phyloP scores from a whole-genome alignment of 1,284 basidiomycete genomes.

The Moesziomyces globuligerus region DNA sequence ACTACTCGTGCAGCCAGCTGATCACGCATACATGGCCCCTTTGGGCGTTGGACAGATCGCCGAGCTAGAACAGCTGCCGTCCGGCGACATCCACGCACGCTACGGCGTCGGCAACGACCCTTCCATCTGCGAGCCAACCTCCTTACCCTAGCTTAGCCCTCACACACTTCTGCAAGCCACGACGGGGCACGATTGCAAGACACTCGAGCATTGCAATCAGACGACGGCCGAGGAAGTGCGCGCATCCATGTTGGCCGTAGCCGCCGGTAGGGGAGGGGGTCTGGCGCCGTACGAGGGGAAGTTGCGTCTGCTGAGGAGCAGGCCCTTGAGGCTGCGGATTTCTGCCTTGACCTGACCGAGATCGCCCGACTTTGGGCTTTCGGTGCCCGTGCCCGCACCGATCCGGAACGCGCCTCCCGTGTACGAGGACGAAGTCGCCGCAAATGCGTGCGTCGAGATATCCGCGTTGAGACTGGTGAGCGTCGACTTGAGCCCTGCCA shows the following conservation, averaged over 20 bases:
- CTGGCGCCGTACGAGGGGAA: conserved; percentile 49
- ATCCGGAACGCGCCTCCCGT: conserved; percentile 16
- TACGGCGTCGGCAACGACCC: conserved; percentile 22
- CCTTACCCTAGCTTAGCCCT: too few species aligned
- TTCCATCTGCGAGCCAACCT: too few species aligned
- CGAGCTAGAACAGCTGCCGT: conserved; percentile 36
- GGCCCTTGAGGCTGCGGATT: conserved; percentile 61
- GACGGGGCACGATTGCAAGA: too few species aligned
- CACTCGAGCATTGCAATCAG: conserved; percentile 9
- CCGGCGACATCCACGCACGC: conserved; percentile 21
- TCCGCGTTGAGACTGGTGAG: conserved; percentile 41
- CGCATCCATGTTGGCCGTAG: neutral
- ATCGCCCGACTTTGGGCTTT: conserved; percentile 37
- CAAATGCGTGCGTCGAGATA: conserved; percentile 41
- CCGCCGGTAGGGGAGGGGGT: conserved; percentile 31
- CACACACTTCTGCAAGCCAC: too few species aligned
- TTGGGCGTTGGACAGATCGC: conserved; percentile 17
- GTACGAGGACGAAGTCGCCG: conserved; percentile 10
- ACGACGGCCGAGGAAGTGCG: conserved; percentile 29
- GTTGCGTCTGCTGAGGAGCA: conserved; percentile 59
- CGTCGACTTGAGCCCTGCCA: conserved; percentile 18
- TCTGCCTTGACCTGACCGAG: conserved; percentile 64
- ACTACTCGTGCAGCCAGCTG: too few species aligned
- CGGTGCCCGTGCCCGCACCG: conserved; percentile 15
- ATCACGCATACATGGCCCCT: neutral